Base-by-base conservation (phyloP, 2,329 filamentous ascomycete genomes). In the Orbilia ellipsospora region DNA sequence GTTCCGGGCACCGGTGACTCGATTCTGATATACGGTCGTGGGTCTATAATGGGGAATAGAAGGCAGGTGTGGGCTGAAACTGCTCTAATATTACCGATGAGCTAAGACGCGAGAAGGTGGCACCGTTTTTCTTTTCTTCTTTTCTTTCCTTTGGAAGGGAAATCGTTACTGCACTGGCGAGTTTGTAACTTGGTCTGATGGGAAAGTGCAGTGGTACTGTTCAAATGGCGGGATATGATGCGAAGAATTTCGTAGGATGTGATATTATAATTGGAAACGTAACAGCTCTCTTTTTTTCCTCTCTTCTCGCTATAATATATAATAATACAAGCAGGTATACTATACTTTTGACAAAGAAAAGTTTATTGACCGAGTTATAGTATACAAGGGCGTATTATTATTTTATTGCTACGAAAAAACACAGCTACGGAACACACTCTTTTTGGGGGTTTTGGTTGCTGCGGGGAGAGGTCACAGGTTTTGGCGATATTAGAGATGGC, bases 291-390 rank as follows among this genome's bases (percentile, higher is more conserved):
- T 48, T n/a, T 15, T 15, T 50, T 40, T 66, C 56, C 48, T 28
- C 20, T 56, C 40, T 55, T 54, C 26, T 62, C 16, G 13, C 57
- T 20, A 26, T 23, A 16, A 18, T 56, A 50, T 44, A 54, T 67
- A 67, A 73, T 73, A 73, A 74, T 56, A 74, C 69, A 61, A 66
- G 26, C 40, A 59, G 44, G 72, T 75, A 75, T 75, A 75, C 72
- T 68, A 64, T 68, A 61, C 44, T 42, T 59, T 63, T 59, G 59
- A 69, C 51, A 68, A 68, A 75, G 61, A 59, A 64, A 75, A 75
- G 23, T 10, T 36, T 59, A 51, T 64, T 57, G 59, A 62, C 59
- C 60, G 45, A 68, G 64, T 63, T 68, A 68, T 75, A 73, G 55
- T 73, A 75, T 75, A 75, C 56, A 74, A 51, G 48, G 64, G 57